phyloP scores from a whole-genome alignment of 148 eudicot genomes.

The Vaccinium myrtillus region DNA sequence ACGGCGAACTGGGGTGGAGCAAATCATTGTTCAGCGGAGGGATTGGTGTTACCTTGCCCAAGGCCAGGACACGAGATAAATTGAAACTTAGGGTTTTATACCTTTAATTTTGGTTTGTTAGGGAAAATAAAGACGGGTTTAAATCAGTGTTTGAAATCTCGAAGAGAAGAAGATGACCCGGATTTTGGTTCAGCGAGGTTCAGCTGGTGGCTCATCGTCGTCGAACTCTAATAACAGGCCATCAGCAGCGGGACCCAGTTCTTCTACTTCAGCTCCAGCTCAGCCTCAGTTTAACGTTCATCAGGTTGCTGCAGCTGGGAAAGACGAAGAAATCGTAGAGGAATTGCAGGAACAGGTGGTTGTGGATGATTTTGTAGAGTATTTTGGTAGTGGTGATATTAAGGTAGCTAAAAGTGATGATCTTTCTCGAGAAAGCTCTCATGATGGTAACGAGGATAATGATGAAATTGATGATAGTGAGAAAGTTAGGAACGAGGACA shows the following conservation, averaged over 20 bases:
- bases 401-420: constrained; percentile 37
- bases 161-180: constrained; percentile 59
- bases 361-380: constrained; percentile 40
- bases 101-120: constrained; percentile 46
- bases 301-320: constrained; percentile 32
- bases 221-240: constrained; percentile 52
- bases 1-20: constrained; percentile 53
- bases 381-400: constrained; percentile 27
- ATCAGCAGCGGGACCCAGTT: constrained; percentile 33
- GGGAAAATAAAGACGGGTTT: constrained; percentile 12
- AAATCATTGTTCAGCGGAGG: constrained; percentile 54
- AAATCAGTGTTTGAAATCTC: constrained; percentile 15
- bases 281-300: constrained; percentile 33
- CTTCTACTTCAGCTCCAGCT: constrained; percentile 46
- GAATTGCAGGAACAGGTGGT: constrained; percentile 48
- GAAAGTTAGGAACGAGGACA: constrained; percentile 32
- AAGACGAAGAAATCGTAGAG: constrained; percentile 46
- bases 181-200: constrained; percentile 85
- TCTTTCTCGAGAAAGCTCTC: constrained; percentile 22
- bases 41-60: constrained; percentile 60
- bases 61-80: constrained; percentile 85
- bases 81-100: constrained; percentile 33
- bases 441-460: constrained; percentile 28
- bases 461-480: constrained; percentile 38
- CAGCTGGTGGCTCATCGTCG: constrained; percentile 67